Evolutionary conservation across 345 rosid genomes (phyloP), one percentile per base, ranked within the genome.

Genomic region (Eucalyptus cloeziana): DNA sequence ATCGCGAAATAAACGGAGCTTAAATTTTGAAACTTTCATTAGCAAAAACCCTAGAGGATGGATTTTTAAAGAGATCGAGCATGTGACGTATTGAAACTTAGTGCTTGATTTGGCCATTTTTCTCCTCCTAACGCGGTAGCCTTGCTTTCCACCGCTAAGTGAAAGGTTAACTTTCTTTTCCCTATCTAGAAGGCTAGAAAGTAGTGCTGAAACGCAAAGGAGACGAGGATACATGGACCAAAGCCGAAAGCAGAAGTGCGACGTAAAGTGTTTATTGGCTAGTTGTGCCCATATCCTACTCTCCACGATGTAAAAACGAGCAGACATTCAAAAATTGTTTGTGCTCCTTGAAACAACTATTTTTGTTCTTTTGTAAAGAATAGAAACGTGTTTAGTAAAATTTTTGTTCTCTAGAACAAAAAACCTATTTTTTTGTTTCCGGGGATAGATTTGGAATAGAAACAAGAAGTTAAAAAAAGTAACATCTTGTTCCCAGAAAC

Each of bases 1-100:
- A 27, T 62, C 16, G 1, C 1, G 4, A 13, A 13, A 62, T 12
- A 30, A 30, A 62, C 0, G 4, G n/a, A 27, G 4, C 33, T 30
- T 4, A 30, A 62, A 7, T 62, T 13, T 13, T 4, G 17, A 62
- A 62, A 62, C 33, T 30, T 30, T 13, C 9, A 13, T 4, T 62
- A 3, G 71, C 33, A 13, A 62, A 13, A 30, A 30, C 71, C 9
- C 79, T 7, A 16, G 40, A 7, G 19, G 19, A 4, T 67, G 21
- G 40, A 14, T 67, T 31, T 14, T 67, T 8, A 7, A 15, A 67
- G 22, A 67, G 21, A 15, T 67, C 79, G 79, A 67, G 10, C 40
- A n/a, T 8, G 79, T n/a, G 21, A 7, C 10, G 79, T 31, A 31
- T 31, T 15, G 22, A 15, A 15, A 67, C 79, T 15, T 7, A 7